Evolutionary conservation across 2,329 filamentous ascomycete species (phyloP), one percentile per base, ranked within the genome.

Genomic region (Colletotrichum neosansevieriae): DNA sequence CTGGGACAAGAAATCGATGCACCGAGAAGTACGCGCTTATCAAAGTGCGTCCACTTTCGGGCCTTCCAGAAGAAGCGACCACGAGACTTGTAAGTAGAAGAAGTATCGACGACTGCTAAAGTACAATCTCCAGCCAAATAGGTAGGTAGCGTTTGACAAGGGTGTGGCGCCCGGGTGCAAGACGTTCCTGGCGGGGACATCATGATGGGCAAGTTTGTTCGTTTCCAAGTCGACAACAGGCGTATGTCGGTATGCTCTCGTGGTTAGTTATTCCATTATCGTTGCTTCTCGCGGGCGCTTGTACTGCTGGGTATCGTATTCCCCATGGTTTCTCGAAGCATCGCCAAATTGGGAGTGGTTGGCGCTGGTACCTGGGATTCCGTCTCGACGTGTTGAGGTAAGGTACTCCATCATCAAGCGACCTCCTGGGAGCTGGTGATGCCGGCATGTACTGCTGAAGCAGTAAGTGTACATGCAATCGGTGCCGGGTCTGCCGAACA

Each of bases 131-230:
- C 21, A 61, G 57, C 62, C 45, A 60, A 45, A 53, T 12, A n/a
- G n/a, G n/a, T n/a, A n/a, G n/a, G n/a, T n/a, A 53, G 51, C 32
- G 19, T 13, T 38, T 49, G 34, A 59, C 60, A 47, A 58, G 65
- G 54, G 54, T 65, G 54, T 59, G 65, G 61, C 65, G 54, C 34
- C n/a, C 49, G 34, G 47, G 34, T 68, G 34, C 34, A 47, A 56
- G 45, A 40, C 54, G 53, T 68, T 56, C 54, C 65, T 65, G 65
- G 49, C 45, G 29, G 44, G 42, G 38, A 63, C 53, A 58, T 36
- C 45, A 65, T 47, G 40, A 64, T 40, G 53, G 59, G 38, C 61
- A 38, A 51, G 42, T 56, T 42, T 42, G 21, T 34, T 17, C 7
- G 29, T 29, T 29, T 17, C 15, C 29, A 29, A 38, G 29, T 17